These are phyloP conservation scores for Aschersonia sp. DNA, from an alignment of 2,329 filamentous ascomycete genomes.

Conservation along the genomic window DNA sequence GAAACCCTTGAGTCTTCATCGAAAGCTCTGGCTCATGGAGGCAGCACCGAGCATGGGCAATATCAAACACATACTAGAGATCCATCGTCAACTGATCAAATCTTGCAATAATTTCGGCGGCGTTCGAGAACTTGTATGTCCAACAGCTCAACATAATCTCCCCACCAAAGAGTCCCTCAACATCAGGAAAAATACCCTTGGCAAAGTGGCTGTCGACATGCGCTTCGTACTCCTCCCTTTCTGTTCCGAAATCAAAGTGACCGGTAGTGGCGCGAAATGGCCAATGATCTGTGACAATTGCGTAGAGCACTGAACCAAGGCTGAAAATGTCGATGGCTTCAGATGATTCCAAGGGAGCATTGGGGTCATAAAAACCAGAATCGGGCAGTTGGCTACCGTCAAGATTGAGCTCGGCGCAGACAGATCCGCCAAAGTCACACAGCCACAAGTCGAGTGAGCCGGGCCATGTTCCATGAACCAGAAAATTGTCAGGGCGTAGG, in stretches of 20 bases:
- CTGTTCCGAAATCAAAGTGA: constrained; percentile 2
- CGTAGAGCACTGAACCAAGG: constrained; percentile 9
- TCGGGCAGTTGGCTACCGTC: constrained; percentile 5
- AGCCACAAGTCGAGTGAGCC: constrained; percentile 13
- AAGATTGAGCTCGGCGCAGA: constrained; percentile 12
- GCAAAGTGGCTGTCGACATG: constrained; percentile 5
- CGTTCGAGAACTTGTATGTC: constrained; percentile 1
- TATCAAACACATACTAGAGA: not conserved
- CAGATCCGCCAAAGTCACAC: constrained; percentile 18
- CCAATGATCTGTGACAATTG: constrained; percentile 7
- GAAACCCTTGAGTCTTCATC: not conserved
- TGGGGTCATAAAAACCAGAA: constrained; percentile 8
- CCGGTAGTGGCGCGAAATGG: constrained; percentile 5
- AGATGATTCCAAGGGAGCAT: constrained; percentile 1
- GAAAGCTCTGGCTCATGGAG: not conserved
- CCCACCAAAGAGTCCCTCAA: constrained; percentile 1
- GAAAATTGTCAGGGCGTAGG: constrained; percentile 16
- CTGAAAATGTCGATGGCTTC: constrained; percentile 6
- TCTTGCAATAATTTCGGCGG: not conserved
- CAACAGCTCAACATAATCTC: constrained; percentile 4
- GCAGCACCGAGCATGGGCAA: not conserved
- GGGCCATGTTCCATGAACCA: constrained; percentile 12
- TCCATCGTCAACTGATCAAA: not conserved
- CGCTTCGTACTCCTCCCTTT: constrained; percentile 5
- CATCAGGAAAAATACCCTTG: constrained; percentile 5